These are phyloP conservation scores for Prunus padus DNA, from an alignment of 306 rosid species.

Conservation along the genomic window DNA sequence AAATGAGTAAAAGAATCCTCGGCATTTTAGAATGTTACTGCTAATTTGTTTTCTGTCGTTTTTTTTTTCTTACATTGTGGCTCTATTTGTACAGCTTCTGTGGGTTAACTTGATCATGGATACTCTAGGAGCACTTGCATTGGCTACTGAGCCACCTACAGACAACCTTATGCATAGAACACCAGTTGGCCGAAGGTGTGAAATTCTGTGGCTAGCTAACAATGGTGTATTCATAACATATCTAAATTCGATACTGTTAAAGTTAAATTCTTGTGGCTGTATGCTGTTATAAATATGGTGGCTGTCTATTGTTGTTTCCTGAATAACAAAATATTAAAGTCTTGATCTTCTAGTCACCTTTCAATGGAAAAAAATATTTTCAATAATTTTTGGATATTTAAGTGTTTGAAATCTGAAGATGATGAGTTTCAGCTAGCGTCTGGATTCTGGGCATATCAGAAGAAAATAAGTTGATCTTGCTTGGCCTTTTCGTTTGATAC, in stretches of 20 bases:
- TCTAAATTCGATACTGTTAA: background rate
- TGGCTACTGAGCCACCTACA: conserved; percentile 98
- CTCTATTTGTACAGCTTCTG: conserved; percentile 61
- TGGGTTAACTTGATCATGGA: conserved; percentile 99
- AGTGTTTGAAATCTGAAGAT: background rate
- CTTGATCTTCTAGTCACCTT: background rate
- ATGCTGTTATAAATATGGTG: conserved; percentile 14
- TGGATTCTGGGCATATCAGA: background rate
- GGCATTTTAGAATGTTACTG: background rate
- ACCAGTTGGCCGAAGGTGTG: conserved; percentile 96
- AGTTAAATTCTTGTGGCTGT: conserved; percentile 1
- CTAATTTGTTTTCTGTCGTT: background rate
- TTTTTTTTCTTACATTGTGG: background rate
- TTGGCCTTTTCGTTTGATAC: background rate
- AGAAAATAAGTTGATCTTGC: background rate
- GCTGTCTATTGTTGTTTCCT: conserved; percentile 5
- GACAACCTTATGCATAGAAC: conserved; percentile 78
- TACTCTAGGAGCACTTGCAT: conserved; percentile 95
- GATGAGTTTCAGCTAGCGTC: background rate
- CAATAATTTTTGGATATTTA: background rate
- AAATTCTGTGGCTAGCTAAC: background rate
- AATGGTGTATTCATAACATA: background rate
- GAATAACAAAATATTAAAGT: no score
- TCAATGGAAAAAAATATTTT: background rate
- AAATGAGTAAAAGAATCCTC: background rate